These are phyloP conservation scores for Epichloe scottii DNA, from an alignment of 2,329 filamentous ascomycete species.

Conservation along the genomic window DNA sequence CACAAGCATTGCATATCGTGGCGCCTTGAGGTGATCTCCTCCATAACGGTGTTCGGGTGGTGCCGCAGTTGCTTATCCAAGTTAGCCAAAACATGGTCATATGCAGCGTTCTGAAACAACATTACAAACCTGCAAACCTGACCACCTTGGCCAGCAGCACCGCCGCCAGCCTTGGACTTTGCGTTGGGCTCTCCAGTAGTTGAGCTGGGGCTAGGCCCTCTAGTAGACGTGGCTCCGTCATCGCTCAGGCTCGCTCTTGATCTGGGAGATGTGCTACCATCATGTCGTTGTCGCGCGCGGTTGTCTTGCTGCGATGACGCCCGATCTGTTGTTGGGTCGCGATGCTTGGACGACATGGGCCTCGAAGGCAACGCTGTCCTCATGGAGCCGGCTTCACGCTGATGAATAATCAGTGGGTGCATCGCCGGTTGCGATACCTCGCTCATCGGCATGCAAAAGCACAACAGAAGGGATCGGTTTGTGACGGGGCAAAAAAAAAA, in stretches of 20 bases:
- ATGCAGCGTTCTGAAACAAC: not conserved
- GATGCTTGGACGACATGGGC: slow-evolving; percentile 21
- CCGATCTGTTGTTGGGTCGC: slow-evolving; percentile 13
- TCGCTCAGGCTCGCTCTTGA: slow-evolving; percentile 15
- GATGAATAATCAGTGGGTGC: slow-evolving; percentile 16
- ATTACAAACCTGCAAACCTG: slow-evolving; percentile 58
- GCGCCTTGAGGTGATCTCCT: slow-evolving; percentile 82
- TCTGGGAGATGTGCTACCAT: slow-evolving; percentile 16
- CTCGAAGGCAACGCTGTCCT: slow-evolving; percentile 27
- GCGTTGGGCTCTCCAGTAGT: slow-evolving; percentile 7
- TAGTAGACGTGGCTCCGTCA: slow-evolving; percentile 13
- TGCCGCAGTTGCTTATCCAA: slow-evolving; percentile 78
- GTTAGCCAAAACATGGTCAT: slow-evolving; percentile 1
- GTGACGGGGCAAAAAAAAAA: not conserved
- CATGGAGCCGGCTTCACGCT: slow-evolving; percentile 18
- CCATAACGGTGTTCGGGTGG: slow-evolving; percentile 89
- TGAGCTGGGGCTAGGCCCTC: slow-evolving; percentile 18
- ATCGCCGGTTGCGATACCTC: slow-evolving; percentile 15
- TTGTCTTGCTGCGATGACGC: slow-evolving; percentile 14
- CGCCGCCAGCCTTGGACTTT: slow-evolving; percentile 8
- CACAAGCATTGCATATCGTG: slow-evolving; percentile 96
- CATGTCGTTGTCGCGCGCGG: slow-evolving; percentile 9
- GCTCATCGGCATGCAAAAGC: slow-evolving; percentile 17
- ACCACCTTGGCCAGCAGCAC: slow-evolving; percentile 32
- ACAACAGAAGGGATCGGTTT: not conserved